Conservation (phyloP, 139 green algal genomes). For the Volvox reticuliferus region DNA sequence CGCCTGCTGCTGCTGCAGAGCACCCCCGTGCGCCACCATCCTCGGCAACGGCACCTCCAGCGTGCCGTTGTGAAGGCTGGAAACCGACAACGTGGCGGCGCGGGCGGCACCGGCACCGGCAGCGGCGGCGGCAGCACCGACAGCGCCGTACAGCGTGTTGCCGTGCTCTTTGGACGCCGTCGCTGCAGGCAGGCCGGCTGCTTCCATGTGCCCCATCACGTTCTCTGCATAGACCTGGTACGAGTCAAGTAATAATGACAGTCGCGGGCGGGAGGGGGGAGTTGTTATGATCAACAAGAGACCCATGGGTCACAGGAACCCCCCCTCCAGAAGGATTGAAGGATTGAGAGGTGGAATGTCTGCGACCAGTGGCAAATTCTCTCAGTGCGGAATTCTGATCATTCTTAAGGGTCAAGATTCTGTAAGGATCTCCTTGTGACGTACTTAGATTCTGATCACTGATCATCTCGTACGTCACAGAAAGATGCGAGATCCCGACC, state of each 20-base stretch:
- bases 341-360: no score
- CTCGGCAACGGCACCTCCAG: not conserved
- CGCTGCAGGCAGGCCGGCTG: not conserved
- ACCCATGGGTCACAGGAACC: no score
- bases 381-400: no score
- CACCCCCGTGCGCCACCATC: not conserved
- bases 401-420: no score
- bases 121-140: slow-evolving; percentile 17
- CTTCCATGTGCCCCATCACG: slow-evolving; percentile 53
- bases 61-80: slow-evolving; percentile 19
- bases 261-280: no score
- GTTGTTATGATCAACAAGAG: no score
- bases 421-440: no score
- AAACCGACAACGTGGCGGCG: not conserved
- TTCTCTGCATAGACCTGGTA: slow-evolving; percentile 47
- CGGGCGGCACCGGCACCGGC: not conserved
- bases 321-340: no score
- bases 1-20: not conserved
- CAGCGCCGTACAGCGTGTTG: slow-evolving; percentile 36
- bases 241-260: not conserved
- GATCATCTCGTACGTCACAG: no score
- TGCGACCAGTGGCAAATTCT: no score
- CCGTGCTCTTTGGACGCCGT: not conserved
- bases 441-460: no score
- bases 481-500: no score